Evolutionary conservation across 768 basidiomycete species (phyloP), one percentile per base, ranked within the genome.

Genomic region (Lentinula lateritia): DNA sequence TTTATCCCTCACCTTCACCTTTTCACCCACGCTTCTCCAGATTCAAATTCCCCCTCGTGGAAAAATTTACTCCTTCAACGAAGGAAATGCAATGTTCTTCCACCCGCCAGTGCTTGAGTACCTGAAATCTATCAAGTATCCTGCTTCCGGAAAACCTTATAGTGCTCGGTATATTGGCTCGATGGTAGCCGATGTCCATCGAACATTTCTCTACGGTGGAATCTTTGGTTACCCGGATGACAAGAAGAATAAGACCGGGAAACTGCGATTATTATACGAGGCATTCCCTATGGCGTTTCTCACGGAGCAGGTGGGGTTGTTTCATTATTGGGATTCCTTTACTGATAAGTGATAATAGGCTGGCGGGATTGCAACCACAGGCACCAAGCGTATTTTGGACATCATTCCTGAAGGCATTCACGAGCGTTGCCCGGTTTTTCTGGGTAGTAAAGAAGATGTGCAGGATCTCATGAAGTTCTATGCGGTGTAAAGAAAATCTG

Each of bases 41-140:
- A 99, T 99, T 75, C 84, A 86, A 75, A 93, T 99, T 65, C 97
- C 97, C 6, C 66, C 86, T 9, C 88, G 97, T 54, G 97, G 97
- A 66, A 98, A 98, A 78, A 99, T 99, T 71, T 99, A 99, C 79
- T 98, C 95, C 3, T 96, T 98, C 83, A 99, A 99, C 73, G 97
- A 99, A 78, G 97, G 97, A 63, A 99, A 99, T 78, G 85, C 94
- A 36, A 81, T 93, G 83, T 95, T 95, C 77, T 98, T 97, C 80
- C 79, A 95, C 74, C 74, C 83, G 52, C 94, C 91, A 16, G 90
- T 92, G 52, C 76, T 76, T 54, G 84, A 86, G 46, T 96, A 96
- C 75, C 83, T 96, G 62, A 87, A 92, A 64, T 91, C 90, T 65
- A 92, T 96, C 83, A 96, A 99, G 76, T 94, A 83, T 73, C 95